Percentiles rank a stretch among this genome's conserved stretches.
phyloP scores from a whole-genome alignment of 306 rosid species.

The Cucumis hystrix region DNA sequence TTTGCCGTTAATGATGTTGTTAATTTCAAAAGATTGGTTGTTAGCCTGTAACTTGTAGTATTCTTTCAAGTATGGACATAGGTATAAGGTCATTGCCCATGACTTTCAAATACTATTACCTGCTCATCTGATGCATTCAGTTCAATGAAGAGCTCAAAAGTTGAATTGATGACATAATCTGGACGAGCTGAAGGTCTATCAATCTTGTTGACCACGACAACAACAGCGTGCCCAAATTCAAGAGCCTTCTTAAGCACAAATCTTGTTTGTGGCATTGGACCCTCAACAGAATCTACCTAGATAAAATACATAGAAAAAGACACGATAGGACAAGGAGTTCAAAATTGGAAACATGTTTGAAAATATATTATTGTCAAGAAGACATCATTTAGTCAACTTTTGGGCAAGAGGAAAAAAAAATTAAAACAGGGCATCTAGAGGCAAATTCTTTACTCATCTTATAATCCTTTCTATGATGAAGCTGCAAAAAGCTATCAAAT shows the following conservation, averaged over 20 bases:
- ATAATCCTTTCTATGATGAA: background rate
- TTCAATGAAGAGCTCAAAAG: conserved; percentile 94
- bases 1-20: background rate
- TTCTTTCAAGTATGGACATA: background rate
- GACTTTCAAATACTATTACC: conserved; percentile 33
- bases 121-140: conserved; percentile 93
- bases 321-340: background rate
- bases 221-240: conserved; percentile 92
- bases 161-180: conserved; percentile 80
- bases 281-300: conserved; percentile 98
- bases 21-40: background rate
- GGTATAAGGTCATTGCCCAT: background rate
- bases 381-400: background rate
- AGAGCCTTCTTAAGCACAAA: conserved; percentile 97
- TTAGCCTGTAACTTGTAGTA: background rate
- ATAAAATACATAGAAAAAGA: conserved; percentile 11
- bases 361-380: background rate
- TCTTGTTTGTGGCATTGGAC: conserved; percentile 99
- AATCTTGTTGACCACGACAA: conserved; percentile 96
- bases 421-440: background rate
- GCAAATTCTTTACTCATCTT: background rate
- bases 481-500: background rate
- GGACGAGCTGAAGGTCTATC: conserved; percentile 95
- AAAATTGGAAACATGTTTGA: conserved; percentile 12
- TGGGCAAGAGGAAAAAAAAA: background rate